Percentiles rank a stretch among this genome's conserved stretches.
These are phyloP conservation scores for Trichoderma sp. DNA, from an alignment of 2,329 filamentous ascomycete species.

Conservation along the genomic window DNA sequence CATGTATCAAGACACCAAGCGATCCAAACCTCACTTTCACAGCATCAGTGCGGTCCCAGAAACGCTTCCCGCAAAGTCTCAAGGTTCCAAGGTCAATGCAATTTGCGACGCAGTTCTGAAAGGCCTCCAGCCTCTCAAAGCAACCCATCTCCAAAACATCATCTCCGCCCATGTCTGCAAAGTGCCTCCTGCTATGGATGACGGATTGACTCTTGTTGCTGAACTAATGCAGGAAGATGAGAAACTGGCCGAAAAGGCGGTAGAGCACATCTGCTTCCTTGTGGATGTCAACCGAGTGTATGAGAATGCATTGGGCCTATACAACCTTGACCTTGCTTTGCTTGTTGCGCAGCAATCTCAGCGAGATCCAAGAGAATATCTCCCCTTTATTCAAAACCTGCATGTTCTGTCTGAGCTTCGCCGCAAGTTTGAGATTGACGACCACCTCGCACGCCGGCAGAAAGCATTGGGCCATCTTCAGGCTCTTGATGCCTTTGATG, in stretches of 20 bases:
- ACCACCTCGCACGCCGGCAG: slow-evolving; percentile 72
- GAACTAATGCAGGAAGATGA: slow-evolving; percentile 68
- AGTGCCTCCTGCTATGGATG: slow-evolving; percentile 82
- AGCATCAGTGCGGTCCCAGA: slow-evolving; percentile 25
- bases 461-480: slow-evolving; percentile 82
- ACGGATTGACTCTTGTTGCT: slow-evolving; percentile 78
- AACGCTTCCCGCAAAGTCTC: slow-evolving; percentile 26
- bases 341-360: slow-evolving; percentile 95
- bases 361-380: slow-evolving; percentile 90
- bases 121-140: slow-evolving; percentile 62
- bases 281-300: slow-evolving; percentile 92
- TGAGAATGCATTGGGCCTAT: slow-evolving; percentile 84
- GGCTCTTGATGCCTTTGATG: slow-evolving; percentile 71
- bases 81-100: slow-evolving; percentile 71
- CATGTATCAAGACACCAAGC: slow-evolving; percentile 87
- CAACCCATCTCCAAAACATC: slow-evolving; percentile 78
- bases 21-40: slow-evolving; percentile 30
- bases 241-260: slow-evolving; percentile 78
- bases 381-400: slow-evolving; percentile 88
- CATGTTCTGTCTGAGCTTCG: slow-evolving; percentile 72
- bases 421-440: slow-evolving; percentile 82
- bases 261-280: slow-evolving; percentile 97
- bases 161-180: slow-evolving; percentile 97
- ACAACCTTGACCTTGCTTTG: slow-evolving; percentile 86
- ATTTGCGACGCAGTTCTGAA: slow-evolving; percentile 84